phyloP scores from a whole-genome alignment of 2,329 filamentous ascomycete species.

The Penicillium thymicola region DNA sequence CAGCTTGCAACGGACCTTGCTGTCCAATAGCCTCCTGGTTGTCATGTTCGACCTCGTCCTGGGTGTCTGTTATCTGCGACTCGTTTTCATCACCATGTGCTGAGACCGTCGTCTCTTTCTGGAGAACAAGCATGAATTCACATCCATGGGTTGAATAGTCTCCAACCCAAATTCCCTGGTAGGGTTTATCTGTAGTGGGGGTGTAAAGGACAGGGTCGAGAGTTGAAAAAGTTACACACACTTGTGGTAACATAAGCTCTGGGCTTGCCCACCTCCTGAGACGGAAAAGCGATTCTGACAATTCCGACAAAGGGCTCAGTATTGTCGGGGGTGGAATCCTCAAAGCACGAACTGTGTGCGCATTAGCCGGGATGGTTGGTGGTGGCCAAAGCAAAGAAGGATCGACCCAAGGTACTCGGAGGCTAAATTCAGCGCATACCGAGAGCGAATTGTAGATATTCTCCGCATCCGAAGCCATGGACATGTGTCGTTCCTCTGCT shows the following conservation, averaged over 20 bases:
- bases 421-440: slow-evolving; percentile 50
- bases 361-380: slow-evolving; percentile 60
- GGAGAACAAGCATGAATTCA: slow-evolving; percentile 80
- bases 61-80: not conserved
- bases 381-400: slow-evolving; percentile 71
- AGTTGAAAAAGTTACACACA: slow-evolving; percentile 64
- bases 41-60: slow-evolving; percentile 36
- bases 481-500: slow-evolving; percentile 49
- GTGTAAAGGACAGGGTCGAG: slow-evolving; percentile 73
- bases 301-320: slow-evolving; percentile 50
- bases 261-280: slow-evolving; percentile 76
- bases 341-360: slow-evolving; percentile 55
- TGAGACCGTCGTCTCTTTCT: slow-evolving; percentile 53
- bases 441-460: slow-evolving; percentile 65
- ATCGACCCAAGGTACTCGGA: slow-evolving; percentile 20
- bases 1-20: slow-evolving; percentile 69
- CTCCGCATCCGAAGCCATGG: slow-evolving; percentile 52
- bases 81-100: not conserved
- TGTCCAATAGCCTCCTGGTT: slow-evolving; percentile 51
- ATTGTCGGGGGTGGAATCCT: slow-evolving; percentile 44
- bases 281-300: slow-evolving; percentile 69
- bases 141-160: slow-evolving; percentile 86
- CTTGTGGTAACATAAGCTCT: slow-evolving; percentile 29
- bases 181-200: slow-evolving; percentile 75
- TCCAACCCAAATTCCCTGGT: slow-evolving; percentile 86